These are phyloP conservation scores for Amanita molliuscula DNA, from an alignment of 768 basidiomycete species.

Conservation along the genomic window DNA sequence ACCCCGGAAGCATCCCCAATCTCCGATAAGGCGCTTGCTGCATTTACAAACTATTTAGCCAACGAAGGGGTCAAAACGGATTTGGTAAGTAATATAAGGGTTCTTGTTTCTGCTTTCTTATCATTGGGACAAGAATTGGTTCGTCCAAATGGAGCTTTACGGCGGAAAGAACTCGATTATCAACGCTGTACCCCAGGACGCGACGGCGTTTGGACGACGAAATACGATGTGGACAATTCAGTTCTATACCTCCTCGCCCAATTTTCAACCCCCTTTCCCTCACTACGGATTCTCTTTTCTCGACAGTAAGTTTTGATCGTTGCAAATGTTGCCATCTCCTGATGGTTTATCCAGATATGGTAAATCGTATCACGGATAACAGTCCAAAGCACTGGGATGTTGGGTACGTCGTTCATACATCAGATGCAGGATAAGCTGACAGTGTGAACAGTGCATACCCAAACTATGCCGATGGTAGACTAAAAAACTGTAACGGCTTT, in stretches of 20 bases:
- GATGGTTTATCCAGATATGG: conserved; percentile 15
- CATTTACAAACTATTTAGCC: conserved; percentile 25
- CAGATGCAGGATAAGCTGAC: conserved; percentile 22
- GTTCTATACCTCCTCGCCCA: conserved; percentile 31
- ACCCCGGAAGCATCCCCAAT: conserved; percentile 21
- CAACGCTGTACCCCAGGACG: conserved; percentile 21
- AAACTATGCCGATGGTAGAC: conserved; percentile 29
- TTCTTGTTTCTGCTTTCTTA: background rate
- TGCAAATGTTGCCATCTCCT: background rate
- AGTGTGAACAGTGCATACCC: conserved; percentile 18
- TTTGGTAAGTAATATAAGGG: background rate
- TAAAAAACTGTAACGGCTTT: conserved; percentile 19
- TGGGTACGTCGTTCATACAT: conserved; percentile 24
- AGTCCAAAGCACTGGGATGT: conserved; percentile 28
- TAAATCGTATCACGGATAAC: conserved; percentile 23
- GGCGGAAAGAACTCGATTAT: conserved; percentile 30
- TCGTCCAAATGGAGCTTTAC: conserved; percentile 28
- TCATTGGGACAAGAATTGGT: conserved; percentile 19
- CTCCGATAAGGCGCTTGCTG: conserved; percentile 18
- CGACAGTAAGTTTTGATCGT: conserved; percentile 17
- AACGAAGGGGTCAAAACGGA: conserved; percentile 16
- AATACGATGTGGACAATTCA: conserved; percentile 31
- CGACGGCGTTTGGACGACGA: conserved; percentile 29
- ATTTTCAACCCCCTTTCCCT: conserved; percentile 27
- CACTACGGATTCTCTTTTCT: conserved; percentile 29